Evolutionary conservation across 192 early-diverging fungal genomes (phyloP), one percentile per base, ranked within the genome.

Genomic region (Coemansia sp.): DNA sequence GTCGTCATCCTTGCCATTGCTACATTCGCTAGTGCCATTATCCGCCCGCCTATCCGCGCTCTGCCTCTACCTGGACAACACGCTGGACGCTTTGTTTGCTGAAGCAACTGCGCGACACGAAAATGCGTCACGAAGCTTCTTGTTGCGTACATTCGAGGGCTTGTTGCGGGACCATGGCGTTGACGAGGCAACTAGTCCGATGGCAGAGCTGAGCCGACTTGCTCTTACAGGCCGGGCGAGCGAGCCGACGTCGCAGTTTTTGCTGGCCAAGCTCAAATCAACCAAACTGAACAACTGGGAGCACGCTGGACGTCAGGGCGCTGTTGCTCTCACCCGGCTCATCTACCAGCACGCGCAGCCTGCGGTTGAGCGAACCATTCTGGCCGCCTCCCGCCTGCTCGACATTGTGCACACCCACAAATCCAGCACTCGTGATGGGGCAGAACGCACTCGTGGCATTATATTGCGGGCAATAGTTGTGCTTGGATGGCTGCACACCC

Each of bases 211-310:
- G 14, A 57, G 58, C 32, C 59, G 70, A 18, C 56, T 73, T 14
- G 75, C 66, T 41, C 62, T 73, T 11, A 63, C 75, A 18, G 75
- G 75, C 1, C 39, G 70, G 6, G 66, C 75, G 18, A 78, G 70
- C 50, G 75, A 78, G 14, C 41, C 75, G 2, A 65, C 71, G n/a
- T 72, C 75, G n/a, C 75, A 78, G 62, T 78, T 78, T 29, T 29
- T 78, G 54, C 70, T 78, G 19, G 63, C 66, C 11, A 72, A 73
- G 51, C 43, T 78, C 20, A 78, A 78, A 32, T 16, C 70, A 2
- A 11, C 50, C 14, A 68, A 62, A 24, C 56, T 78, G 54, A 59
- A n/a, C 14, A 72, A 23, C 52, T 78, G 75, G 75, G 75, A 78
- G 12, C 68, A 62, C 13, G 66, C 75, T 4, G 69, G 70, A 8